These are phyloP conservation scores for Grosmannia serpens DNA, from an alignment of 2,329 filamentous ascomycete species.

Conservation along the genomic window DNA sequence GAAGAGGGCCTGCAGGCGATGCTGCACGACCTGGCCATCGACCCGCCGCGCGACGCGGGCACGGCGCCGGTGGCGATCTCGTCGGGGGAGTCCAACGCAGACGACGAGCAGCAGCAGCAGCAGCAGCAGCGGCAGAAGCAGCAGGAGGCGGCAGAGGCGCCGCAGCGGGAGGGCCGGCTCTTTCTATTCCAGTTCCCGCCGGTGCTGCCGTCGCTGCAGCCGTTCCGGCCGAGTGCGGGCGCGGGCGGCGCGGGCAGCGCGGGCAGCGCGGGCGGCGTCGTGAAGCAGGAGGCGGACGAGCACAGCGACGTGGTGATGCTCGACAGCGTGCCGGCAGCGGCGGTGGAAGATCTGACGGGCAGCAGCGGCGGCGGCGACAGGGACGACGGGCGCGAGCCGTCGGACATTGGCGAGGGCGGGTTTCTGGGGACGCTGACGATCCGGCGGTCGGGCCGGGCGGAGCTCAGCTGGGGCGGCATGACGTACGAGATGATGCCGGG, in stretches of 20 bases:
- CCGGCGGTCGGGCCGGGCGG: slow-evolving; percentile 49
- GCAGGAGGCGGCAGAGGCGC: slow-evolving; percentile 1
- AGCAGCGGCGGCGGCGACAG: slow-evolving; percentile 18
- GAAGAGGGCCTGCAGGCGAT: slow-evolving; percentile 29
- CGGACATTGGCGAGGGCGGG: slow-evolving; percentile 29
- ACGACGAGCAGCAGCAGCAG: neutral
- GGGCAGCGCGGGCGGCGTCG: slow-evolving; percentile 4
- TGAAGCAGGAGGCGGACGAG: slow-evolving; percentile 29
- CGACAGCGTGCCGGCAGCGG: slow-evolving; percentile 18
- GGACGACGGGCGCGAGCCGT: slow-evolving; percentile 16
- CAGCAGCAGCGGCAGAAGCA: neutral
- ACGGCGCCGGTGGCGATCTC: neutral
- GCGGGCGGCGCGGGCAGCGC: neutral
- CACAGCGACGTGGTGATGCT: slow-evolving; percentile 25
- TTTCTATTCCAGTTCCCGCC: slow-evolving; percentile 57
- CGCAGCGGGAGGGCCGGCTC: slow-evolving; percentile 36
- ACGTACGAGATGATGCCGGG: slow-evolving; percentile 42
- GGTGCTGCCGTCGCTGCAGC: slow-evolving; percentile 43
- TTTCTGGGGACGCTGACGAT: slow-evolving; percentile 49
- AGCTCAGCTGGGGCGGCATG: slow-evolving; percentile 51
- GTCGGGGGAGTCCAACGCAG: slow-evolving; percentile 16
- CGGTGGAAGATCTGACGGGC: slow-evolving; percentile 31
- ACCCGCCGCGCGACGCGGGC: slow-evolving; percentile 2
- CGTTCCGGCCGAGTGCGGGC: slow-evolving; percentile 4
- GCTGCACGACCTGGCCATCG: slow-evolving; percentile 29